phyloP scores from a whole-genome alignment of 208 protist species.

The Trypanosoma melophagium region DNA sequence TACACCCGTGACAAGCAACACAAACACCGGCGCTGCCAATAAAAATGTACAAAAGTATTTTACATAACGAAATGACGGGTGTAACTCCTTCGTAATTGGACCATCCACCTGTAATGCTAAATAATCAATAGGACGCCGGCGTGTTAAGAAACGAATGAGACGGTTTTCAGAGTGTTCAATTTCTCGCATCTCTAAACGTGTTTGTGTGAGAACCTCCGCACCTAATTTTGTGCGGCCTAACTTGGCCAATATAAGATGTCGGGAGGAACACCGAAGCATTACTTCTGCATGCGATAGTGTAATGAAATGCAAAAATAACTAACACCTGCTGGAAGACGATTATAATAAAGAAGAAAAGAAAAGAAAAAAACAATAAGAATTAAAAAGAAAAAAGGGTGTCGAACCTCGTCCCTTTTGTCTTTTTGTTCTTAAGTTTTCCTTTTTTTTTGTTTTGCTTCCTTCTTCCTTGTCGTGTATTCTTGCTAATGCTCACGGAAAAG shows the following conservation, averaged over 20 bases:
- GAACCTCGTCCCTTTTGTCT: slow-evolving; percentile 7
- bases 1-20: slow-evolving; percentile 46
- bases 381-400: not conserved
- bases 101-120: slow-evolving; percentile 78
- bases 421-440: not conserved
- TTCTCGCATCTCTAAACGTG: slow-evolving; percentile 67
- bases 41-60: slow-evolving; percentile 56
- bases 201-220: slow-evolving; percentile 71
- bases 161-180: slow-evolving; percentile 49
- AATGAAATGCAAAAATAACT: not conserved
- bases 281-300: not conserved
- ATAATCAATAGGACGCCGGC: slow-evolving; percentile 71
- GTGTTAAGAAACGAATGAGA: slow-evolving; percentile 64
- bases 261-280: slow-evolving; percentile 47
- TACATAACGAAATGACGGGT: slow-evolving; percentile 65
- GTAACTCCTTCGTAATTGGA: slow-evolving; percentile 58
- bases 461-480: not conserved
- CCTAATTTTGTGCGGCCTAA: slow-evolving; percentile 74
- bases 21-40: slow-evolving; percentile 48
- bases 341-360: slow-evolving; percentile 25
- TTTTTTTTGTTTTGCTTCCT: not conserved
- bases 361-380: not conserved
- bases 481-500: too few relatives aligned
- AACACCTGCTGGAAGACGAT: not conserved
- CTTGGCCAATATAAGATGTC: slow-evolving; percentile 46